These are phyloP conservation scores for Cornus kousa DNA, from an alignment of 148 eudicot genomes.

Conservation along the genomic window DNA sequence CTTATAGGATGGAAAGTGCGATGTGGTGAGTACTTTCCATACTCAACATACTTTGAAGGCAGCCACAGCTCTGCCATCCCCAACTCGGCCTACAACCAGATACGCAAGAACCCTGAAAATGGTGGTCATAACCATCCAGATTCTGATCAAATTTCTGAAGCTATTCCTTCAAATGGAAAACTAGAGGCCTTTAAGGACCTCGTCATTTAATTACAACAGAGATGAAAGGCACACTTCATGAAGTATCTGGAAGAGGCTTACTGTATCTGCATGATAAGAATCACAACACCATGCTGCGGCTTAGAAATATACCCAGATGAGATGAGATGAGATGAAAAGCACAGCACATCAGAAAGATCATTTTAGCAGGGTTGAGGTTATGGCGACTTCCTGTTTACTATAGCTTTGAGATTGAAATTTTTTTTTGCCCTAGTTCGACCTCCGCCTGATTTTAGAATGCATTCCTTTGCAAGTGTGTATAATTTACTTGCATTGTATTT, in stretches of 20 bases:
- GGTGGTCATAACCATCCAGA: slow-evolving; percentile 33
- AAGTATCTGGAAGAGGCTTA: neutral
- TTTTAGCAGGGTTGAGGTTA: neutral
- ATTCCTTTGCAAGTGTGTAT: slow-evolving; percentile 44
- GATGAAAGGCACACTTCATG: neutral
- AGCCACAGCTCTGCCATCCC: slow-evolving; percentile 58
- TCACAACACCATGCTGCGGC: neutral
- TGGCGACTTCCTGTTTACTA: slow-evolving; percentile 5
- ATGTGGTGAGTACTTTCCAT: slow-evolving; percentile 79
- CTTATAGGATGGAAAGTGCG: slow-evolving; percentile 76
- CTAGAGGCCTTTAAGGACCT: slow-evolving; percentile 60
- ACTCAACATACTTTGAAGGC: slow-evolving; percentile 84
- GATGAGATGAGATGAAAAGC: neutral
- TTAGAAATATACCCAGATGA: slow-evolving; percentile 1
- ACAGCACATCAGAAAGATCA: neutral
- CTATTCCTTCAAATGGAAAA: slow-evolving; percentile 54
- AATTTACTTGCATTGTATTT: slow-evolving; percentile 23
- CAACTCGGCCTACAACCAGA: slow-evolving; percentile 37
- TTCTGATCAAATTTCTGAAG: slow-evolving; percentile 15
- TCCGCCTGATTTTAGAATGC: slow-evolving; percentile 2
- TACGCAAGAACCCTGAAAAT: slow-evolving; percentile 36
- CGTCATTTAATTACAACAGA: slow-evolving; percentile 29
- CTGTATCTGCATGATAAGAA: neutral
- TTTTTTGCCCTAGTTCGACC: slow-evolving; percentile 4
- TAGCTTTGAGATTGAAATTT: slow-evolving; percentile 13